Conservation (phyloP, 352 stramenopile species). For the Globisporangium cylindrosporum region DNA sequence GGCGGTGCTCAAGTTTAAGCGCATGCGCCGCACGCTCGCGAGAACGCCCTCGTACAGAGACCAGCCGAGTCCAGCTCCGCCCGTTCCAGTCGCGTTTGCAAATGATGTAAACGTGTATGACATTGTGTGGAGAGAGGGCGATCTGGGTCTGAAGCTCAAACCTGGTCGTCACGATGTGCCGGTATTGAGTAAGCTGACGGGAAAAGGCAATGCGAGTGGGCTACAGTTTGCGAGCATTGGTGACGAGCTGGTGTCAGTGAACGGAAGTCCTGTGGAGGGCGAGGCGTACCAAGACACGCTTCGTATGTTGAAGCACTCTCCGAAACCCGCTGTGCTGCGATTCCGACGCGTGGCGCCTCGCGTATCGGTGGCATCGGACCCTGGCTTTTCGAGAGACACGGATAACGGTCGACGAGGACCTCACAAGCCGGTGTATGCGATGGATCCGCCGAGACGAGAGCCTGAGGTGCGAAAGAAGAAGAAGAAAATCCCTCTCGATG, state of each 20-base stretch:
- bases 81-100: slow-evolving; percentile 25
- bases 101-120: slow-evolving; percentile 70
- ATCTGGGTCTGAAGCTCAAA: slow-evolving; percentile 85
- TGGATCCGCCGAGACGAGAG: slow-evolving; percentile 13
- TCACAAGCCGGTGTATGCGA: slow-evolving; percentile 31
- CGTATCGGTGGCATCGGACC: slow-evolving; percentile 61
- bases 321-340: slow-evolving; percentile 76
- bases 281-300: slow-evolving; percentile 82
- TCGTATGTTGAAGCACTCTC: slow-evolving; percentile 85
- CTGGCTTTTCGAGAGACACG: slow-evolving; percentile 43
- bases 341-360: slow-evolving; percentile 71
- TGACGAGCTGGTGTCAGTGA: slow-evolving; percentile 84
- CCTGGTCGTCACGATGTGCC: slow-evolving; percentile 71
- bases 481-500: slow-evolving; percentile 78
- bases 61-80: slow-evolving; percentile 23
- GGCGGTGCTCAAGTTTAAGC: slow-evolving; percentile 87
- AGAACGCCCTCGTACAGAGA: slow-evolving; percentile 50
- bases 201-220: slow-evolving; percentile 77
- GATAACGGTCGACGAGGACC: slow-evolving; percentile 32
- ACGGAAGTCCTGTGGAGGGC: slow-evolving; percentile 75
- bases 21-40: slow-evolving; percentile 75
- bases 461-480: slow-evolving; percentile 61
- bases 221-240: slow-evolving; percentile 81
- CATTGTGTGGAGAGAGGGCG: slow-evolving; percentile 86
- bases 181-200: slow-evolving; percentile 80